Base-by-base conservation (phyloP, 305 asterid species). In the Fraxinus platypoda region DNA sequence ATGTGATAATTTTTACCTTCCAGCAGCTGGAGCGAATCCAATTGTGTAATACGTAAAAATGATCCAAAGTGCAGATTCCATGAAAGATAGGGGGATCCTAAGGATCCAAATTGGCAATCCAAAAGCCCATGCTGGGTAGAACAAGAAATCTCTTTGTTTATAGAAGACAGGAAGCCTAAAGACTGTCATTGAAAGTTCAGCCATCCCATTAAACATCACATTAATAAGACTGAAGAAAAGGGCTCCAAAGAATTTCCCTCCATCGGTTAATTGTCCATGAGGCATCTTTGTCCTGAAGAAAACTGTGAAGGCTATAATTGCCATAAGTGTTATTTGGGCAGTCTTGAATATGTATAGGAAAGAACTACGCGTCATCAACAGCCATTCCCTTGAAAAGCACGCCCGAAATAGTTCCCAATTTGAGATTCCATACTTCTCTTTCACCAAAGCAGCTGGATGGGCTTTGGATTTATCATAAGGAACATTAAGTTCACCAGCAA, bases 61-160 rank as follows among this genome's bases (percentile, higher is more conserved):
- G 8, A 85, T 77, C 91, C 92, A 91, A 74, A 91, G 84, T 5
- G 78, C 13, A 23, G 92, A 86, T 70, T 88, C 91, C 83, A 81
- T 0, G 0, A 88, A 46, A 3, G 91, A 86, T 6, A 90, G 3
- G 2, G 93, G 93, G 34, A 90, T 79, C 41, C 87, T 84, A 26
- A 88, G 75, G 21, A 89, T 62, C 91, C 89, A 89, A 83, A 88
- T 85, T 0, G 94, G 91, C 81, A 91, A 80, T 25, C 84, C 86
- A 81, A 85, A 91, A 12, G 92, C 90, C 94, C 94, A 91, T 8
- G 94, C 88, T 3, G 94, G 92, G 81, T 87, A 89, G 79, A 91
- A 88, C 77, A 88, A 80, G 74, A 77, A 84, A 77, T 91, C 90
- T 62, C 94, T 85, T 34, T 91, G 94, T 76, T 89, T 91, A 79